These are phyloP conservation scores for Lepidium campestre DNA, from an alignment of 441 rosid genomes.

Conservation along the genomic window DNA sequence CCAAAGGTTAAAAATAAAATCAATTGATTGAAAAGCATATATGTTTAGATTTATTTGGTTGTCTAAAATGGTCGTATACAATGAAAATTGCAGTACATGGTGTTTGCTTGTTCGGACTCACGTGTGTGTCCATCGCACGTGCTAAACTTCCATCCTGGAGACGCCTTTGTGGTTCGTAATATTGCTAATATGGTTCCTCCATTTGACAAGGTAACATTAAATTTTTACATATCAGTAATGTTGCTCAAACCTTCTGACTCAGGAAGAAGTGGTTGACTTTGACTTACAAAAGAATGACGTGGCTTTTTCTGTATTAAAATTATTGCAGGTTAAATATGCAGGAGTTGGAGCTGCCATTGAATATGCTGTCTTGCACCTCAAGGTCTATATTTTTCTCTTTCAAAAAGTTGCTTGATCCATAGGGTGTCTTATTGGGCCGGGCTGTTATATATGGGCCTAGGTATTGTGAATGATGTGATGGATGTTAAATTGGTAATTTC, in stretches of 20 bases:
- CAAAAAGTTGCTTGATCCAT: neutral
- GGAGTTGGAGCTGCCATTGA: slow-evolving; percentile 90
- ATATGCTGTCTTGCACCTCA: slow-evolving; percentile 92
- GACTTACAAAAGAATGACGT: neutral
- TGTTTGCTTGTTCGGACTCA: slow-evolving; percentile 96
- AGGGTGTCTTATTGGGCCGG: neutral
- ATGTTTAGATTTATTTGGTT: neutral
- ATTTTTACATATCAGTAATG: neutral
- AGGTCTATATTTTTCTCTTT: slow-evolving; percentile 37
- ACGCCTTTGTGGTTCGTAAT: slow-evolving; percentile 90
- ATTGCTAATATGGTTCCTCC: slow-evolving; percentile 89
- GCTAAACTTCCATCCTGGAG: slow-evolving; percentile 88
- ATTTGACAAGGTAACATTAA: slow-evolving; percentile 51
- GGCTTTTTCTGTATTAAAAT: neutral
- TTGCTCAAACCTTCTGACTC: neutral
- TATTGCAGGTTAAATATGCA: slow-evolving; percentile 44
- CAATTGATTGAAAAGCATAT: neutral
- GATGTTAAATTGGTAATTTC: neutral
- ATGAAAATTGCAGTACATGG: slow-evolving; percentile 61
- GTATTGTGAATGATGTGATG: neutral
- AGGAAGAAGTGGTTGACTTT: neutral
- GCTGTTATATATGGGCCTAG: neutral
- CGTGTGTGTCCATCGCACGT: slow-evolving; percentile 94
- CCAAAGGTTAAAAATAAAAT: slow-evolving; percentile 52
- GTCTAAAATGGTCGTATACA: neutral